These are phyloP conservation scores for Phaeosphaeria sp. DNA, from an alignment of 2,329 filamentous ascomycete genomes.

Conservation along the genomic window DNA sequence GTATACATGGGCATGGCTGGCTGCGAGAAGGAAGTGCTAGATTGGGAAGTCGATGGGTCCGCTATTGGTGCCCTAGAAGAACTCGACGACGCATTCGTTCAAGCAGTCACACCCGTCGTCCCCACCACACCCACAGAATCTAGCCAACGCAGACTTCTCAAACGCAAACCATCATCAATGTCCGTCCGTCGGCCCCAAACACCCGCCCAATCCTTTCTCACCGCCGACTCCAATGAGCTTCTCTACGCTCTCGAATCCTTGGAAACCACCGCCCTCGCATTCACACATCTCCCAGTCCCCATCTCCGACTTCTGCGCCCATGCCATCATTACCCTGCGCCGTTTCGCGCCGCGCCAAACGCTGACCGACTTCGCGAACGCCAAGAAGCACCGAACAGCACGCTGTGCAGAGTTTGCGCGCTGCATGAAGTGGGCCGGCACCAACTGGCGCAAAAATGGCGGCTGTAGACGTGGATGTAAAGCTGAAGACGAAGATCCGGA, in stretches of 20 bases:
- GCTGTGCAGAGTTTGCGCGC: conserved; percentile 40
- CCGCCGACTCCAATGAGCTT: conserved; percentile 26
- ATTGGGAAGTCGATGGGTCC: background rate
- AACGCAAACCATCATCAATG: conserved; percentile 27
- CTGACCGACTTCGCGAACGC: conserved; percentile 28
- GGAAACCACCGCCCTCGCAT: conserved; percentile 38
- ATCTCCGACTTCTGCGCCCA: conserved; percentile 42
- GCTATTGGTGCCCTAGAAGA: conserved; percentile 36
- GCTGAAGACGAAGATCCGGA: conserved; percentile 43
- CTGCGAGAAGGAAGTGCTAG: conserved; percentile 27
- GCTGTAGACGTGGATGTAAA: conserved; percentile 39
- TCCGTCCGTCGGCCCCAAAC: conserved; percentile 2
- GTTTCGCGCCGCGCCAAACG: conserved; percentile 31
- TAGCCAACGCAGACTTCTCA: conserved; percentile 11
- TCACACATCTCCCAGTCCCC: conserved; percentile 29
- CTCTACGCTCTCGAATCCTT: conserved; percentile 43
- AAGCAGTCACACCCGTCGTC: conserved; percentile 25
- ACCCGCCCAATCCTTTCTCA: conserved; percentile 26
- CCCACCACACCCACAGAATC: conserved; percentile 11
- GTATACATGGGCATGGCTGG: conserved; percentile 34
- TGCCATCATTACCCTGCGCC: conserved; percentile 36
- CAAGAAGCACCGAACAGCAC: conserved; percentile 25
- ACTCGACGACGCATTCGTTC: conserved; percentile 35
- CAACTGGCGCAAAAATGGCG: conserved; percentile 18
- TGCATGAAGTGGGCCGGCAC: conserved; percentile 44